These are phyloP conservation scores for Phytophthora aleatoria DNA, from an alignment of 352 stramenopile genomes.

Conservation along the genomic window DNA sequence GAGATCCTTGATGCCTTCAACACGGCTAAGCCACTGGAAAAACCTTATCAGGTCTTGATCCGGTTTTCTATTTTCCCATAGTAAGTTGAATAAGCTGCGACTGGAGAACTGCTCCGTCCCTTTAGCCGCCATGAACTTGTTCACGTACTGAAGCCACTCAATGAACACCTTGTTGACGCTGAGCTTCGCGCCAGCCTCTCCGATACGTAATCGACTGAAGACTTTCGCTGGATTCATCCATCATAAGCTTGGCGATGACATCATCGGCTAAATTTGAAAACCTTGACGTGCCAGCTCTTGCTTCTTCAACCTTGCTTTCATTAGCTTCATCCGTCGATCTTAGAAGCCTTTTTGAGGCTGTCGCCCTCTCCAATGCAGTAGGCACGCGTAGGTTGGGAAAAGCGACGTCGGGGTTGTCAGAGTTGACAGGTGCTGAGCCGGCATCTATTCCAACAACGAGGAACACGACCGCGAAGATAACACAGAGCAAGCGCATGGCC, in stretches of 20 bases:
- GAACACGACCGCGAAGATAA: not conserved
- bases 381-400: not conserved
- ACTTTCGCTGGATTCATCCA: not conserved
- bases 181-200: not conserved
- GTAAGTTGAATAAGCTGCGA: not conserved
- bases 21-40: slow-evolving; percentile 3
- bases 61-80: not conserved
- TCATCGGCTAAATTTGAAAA: not conserved
- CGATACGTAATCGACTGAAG: not conserved
- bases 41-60: not conserved
- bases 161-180: not conserved
- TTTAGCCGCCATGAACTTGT: slow-evolving; percentile 1
- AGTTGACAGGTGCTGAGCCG: not conserved
- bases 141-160: slow-evolving; percentile 3
- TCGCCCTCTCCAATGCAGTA: too few relatives aligned
- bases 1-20: slow-evolving; percentile 5
- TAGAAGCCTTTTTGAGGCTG: not conserved
- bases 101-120: not conserved
- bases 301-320: not conserved
- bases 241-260: not conserved
- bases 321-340: not conserved
- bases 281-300: not conserved
- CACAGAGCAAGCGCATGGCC: not conserved
- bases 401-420: not conserved
- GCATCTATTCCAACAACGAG: not conserved